Evolutionary conservation across 2,329 filamentous ascomycete genomes (phyloP).

Genomic region (Ilyonectria destructans): DNA sequence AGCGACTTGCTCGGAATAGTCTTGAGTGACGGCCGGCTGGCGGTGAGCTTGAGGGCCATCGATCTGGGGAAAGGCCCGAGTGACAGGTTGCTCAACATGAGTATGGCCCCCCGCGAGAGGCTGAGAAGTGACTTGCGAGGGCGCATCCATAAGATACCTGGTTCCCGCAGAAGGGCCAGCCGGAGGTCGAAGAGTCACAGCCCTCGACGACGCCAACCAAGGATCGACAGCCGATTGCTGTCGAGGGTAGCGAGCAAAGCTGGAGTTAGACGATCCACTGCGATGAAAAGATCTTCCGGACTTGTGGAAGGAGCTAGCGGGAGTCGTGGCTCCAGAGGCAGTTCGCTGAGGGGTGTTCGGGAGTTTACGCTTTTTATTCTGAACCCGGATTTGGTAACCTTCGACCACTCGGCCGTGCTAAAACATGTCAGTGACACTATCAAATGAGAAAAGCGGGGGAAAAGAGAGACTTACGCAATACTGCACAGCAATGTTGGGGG

Average conservation of each 20-base stretch:
- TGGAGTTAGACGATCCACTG: background rate
- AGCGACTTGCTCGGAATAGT: background rate
- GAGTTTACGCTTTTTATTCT: conserved; percentile 19
- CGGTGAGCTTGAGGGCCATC: background rate
- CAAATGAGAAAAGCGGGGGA: background rate
- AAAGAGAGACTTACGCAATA: conserved; percentile 6
- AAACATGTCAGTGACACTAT: background rate
- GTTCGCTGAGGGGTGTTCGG: background rate
- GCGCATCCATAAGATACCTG: background rate
- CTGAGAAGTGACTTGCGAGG: background rate
- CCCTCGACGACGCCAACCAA: background rate
- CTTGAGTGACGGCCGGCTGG: background rate
- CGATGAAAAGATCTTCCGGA: background rate
- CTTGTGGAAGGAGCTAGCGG: background rate
- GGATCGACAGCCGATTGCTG: background rate
- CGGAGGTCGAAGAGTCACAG: background rate
- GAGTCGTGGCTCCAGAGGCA: background rate
- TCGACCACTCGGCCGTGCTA: conserved; percentile 10
- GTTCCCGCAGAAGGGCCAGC: background rate
- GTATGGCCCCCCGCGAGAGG: background rate
- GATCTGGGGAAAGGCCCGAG: background rate
- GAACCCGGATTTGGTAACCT: background rate
- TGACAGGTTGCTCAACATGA: too few relatives aligned
- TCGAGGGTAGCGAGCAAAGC: background rate
- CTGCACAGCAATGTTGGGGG: background rate